Conservation (phyloP, 768 basidiomycete genomes). For the Tylopilus sp. region DNA sequence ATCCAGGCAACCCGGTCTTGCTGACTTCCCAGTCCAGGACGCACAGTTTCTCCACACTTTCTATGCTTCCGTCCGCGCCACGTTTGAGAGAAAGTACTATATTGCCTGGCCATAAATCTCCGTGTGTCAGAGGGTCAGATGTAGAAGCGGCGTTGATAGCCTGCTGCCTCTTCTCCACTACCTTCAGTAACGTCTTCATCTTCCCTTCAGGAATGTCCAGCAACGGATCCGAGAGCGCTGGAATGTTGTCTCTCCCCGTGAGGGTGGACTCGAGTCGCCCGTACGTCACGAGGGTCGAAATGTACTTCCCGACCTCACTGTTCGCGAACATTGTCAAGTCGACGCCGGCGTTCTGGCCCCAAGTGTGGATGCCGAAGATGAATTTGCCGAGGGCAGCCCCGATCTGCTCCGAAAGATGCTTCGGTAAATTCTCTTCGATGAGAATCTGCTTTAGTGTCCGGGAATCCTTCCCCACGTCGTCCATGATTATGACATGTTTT, state of each 20-base stretch:
- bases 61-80: slow-evolving; percentile 22
- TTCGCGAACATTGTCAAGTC: slow-evolving; percentile 38
- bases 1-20: slow-evolving; percentile 52
- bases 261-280: slow-evolving; percentile 43
- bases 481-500: slow-evolving; percentile 55
- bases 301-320: slow-evolving; percentile 38
- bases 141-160: slow-evolving; percentile 30
- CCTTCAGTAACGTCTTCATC: slow-evolving; percentile 32
- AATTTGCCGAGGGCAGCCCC: slow-evolving; percentile 55
- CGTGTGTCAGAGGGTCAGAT: slow-evolving; percentile 36
- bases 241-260: slow-evolving; percentile 27
- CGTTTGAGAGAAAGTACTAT: slow-evolving; percentile 43
- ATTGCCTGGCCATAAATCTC: slow-evolving; percentile 77
- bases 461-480: slow-evolving; percentile 47
- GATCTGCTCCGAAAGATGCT: slow-evolving; percentile 38
- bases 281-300: slow-evolving; percentile 43
- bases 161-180: slow-evolving; percentile 30
- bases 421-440: slow-evolving; percentile 32
- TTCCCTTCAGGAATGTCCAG: slow-evolving; percentile 37
- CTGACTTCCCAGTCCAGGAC: slow-evolving; percentile 67
- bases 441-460: slow-evolving; percentile 41
- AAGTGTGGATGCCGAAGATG: slow-evolving; percentile 49
- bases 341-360: slow-evolving; percentile 34
- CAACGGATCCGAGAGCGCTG: slow-evolving; percentile 40
- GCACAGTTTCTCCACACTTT: slow-evolving; percentile 38